Evolutionary conservation across 2,329 filamentous ascomycete species (phyloP).

Genomic region (Pseudocercospora pini-densiflorae): DNA sequence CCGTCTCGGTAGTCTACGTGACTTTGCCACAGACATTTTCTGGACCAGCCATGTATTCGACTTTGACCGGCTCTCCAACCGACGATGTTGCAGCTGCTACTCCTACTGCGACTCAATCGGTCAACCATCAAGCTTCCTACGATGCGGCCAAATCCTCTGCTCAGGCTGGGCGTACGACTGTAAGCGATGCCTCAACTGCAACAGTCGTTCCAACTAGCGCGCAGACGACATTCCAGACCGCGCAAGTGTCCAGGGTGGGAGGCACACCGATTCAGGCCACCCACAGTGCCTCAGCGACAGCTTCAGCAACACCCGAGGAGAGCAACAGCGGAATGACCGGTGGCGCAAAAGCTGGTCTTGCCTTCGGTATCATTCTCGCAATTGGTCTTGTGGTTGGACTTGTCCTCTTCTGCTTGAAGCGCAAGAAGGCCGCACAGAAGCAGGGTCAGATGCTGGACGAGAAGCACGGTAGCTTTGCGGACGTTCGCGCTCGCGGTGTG

Average conservation of each 20-base stretch:
- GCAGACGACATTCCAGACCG: slow-evolving; percentile 27
- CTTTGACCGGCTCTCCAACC: slow-evolving; percentile 28
- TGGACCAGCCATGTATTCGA: slow-evolving; percentile 40
- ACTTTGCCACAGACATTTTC: slow-evolving; percentile 40
- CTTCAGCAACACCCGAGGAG: slow-evolving; percentile 17
- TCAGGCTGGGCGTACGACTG: slow-evolving; percentile 15
- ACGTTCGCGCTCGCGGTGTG: slow-evolving; percentile 24
- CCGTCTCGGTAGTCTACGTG: slow-evolving; percentile 56
- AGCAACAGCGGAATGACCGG: slow-evolving; percentile 47
- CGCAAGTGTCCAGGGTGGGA: slow-evolving; percentile 20
- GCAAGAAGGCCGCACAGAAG: slow-evolving; percentile 66
- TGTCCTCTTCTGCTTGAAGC: slow-evolving; percentile 73
- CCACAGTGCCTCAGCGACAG: slow-evolving; percentile 19
- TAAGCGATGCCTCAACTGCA: slow-evolving; percentile 16
- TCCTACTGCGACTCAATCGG: slow-evolving; percentile 22
- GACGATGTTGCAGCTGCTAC: slow-evolving; percentile 21
- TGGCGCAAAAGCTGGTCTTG: slow-evolving; percentile 76
- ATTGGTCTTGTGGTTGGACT: slow-evolving; percentile 69
- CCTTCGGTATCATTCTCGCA: slow-evolving; percentile 76
- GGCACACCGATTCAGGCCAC: slow-evolving; percentile 34
- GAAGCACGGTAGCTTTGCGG: slow-evolving; percentile 35
- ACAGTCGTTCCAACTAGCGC: slow-evolving; percentile 23
- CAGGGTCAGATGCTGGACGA: slow-evolving; percentile 48
- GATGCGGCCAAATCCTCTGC: slow-evolving; percentile 19
- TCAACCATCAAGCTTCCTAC: slow-evolving; percentile 19